Base-by-base conservation (phyloP, 2,329 filamentous ascomycete genomes). In the Aspergillus pseudoglaucus region DNA sequence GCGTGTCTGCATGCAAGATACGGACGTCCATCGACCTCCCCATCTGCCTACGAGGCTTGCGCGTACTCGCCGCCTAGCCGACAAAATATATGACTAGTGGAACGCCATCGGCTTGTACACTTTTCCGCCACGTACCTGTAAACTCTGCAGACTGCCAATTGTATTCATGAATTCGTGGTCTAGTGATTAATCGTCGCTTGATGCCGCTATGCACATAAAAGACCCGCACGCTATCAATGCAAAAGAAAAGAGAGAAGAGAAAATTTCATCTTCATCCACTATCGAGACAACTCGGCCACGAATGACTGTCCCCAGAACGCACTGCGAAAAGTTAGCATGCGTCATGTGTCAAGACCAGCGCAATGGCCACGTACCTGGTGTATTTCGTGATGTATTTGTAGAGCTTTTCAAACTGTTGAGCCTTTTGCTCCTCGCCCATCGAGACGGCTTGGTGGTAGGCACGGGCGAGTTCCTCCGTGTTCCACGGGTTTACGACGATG, bases 371-470 rank as follows among this genome's bases (percentile, higher is more conserved):
- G 50, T 63, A 79, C 77, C 77, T 91, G 1, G 90, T 96, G 72
- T 95, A 95, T 75, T 95, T 95, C 71, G 90, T 90, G 47, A 96
- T 88, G 64, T 96, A 96, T 67, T 87, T 87, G 64, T 90, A 86
- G 46, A 96, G 78, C 71, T 95, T 95, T 65, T 84, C 81, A 73
- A 87, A 95, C 69, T 95, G 95, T 51, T 82, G 75, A 52, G 84
- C 81, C 47, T 89, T 83, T 72, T 90, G 85, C 69, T 94, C 88
- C 15, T 88, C 82, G 46, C 83, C 84, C 88, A 96, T 95, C 47
- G 89, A 95, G 35, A 96, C 88, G n/a, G 90, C 88, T 54, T 94
- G 88, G 67, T 95, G 86, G 56, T 95, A 89, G 4, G 90, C 87
- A 59, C 88, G 87, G 42, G 90, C 89, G n/a, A 96, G 76, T 67